Evolutionary conservation across 1,284 basidiomycete species (phyloP).

Genomic region (Leccinum solheimii): DNA sequence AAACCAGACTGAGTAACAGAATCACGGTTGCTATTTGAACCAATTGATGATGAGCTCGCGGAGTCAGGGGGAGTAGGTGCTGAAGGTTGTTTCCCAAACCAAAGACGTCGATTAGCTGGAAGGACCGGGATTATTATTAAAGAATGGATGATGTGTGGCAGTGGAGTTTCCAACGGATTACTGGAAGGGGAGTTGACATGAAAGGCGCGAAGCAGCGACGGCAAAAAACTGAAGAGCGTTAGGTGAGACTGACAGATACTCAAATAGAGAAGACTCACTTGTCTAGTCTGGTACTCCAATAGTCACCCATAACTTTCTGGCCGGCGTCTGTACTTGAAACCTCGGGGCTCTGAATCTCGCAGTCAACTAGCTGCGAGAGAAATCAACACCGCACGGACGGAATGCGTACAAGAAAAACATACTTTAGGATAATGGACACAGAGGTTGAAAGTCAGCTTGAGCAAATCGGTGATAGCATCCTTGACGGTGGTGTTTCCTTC

Average conservation of each 20-base stretch:
- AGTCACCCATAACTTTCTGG: conserved; percentile 54
- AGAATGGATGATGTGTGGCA: conserved; percentile 73
- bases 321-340: conserved; percentile 24
- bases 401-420: conserved; percentile 6
- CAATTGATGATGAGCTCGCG: conserved; percentile 21
- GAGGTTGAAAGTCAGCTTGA: conserved; percentile 78
- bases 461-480: conserved; percentile 73
- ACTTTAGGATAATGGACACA: conserved; percentile 69
- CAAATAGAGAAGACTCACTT: conserved; percentile 43
- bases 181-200: conserved; percentile 57
- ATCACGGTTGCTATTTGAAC: conserved; percentile 16
- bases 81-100: conserved; percentile 38
- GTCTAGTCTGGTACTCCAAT: conserved; percentile 69
- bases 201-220: conserved; percentile 63
- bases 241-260: conserved; percentile 3
- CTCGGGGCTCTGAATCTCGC: conserved; percentile 44
- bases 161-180: conserved; percentile 61
- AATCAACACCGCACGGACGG: background rate
- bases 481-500: conserved; percentile 55
- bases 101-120: conserved; percentile 51
- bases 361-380: conserved; percentile 43
- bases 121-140: conserved; percentile 71
- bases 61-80: conserved; percentile 19
- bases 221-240: conserved; percentile 43
- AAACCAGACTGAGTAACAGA: background rate